Conservation (phyloP, 495 filamentous ascomycete genomes). For the Filosporella fistucella region DNA sequence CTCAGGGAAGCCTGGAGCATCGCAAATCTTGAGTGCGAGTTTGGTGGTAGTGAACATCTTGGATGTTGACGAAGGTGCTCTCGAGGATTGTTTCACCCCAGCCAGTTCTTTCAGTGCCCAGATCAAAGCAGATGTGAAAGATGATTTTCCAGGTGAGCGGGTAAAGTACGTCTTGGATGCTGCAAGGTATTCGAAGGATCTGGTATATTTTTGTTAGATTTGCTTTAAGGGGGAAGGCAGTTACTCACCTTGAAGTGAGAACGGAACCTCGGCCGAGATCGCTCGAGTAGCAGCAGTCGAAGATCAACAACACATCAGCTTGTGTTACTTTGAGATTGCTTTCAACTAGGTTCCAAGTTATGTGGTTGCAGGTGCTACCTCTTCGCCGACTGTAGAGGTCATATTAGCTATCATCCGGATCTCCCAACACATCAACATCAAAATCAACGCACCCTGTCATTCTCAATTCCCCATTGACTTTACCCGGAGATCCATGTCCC, state of each 20-base stretch:
- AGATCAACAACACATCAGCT: conserved; percentile 4
- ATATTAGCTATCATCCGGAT: too few species aligned
- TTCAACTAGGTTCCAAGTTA: conserved; percentile 7
- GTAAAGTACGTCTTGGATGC: conserved; percentile 2
- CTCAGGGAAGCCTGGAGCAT: conserved; percentile 3
- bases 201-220: neutral
- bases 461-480: conserved; percentile 1
- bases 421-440: too few species aligned
- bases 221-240: neutral
- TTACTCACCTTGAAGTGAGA: conserved; percentile 8
- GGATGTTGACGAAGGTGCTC: conserved; percentile 2
- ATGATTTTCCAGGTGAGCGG: conserved; percentile 4
- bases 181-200: conserved; percentile 13
- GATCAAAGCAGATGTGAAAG: conserved; percentile 11
- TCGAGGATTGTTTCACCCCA: neutral
- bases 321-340: conserved; percentile 1
- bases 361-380: too few species aligned
- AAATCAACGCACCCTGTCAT: conserved; percentile 9
- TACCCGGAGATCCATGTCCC: conserved; percentile 9
- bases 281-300: conserved; percentile 2
- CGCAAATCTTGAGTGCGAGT: conserved; percentile 5
- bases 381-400: too few species aligned
- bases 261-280: conserved; percentile 5
- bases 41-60: conserved; percentile 9
- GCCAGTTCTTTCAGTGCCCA: conserved; percentile 8